phyloP scores from a whole-genome alignment of 352 stramenopile genomes.

The Hyaloperonospora brassicae region DNA sequence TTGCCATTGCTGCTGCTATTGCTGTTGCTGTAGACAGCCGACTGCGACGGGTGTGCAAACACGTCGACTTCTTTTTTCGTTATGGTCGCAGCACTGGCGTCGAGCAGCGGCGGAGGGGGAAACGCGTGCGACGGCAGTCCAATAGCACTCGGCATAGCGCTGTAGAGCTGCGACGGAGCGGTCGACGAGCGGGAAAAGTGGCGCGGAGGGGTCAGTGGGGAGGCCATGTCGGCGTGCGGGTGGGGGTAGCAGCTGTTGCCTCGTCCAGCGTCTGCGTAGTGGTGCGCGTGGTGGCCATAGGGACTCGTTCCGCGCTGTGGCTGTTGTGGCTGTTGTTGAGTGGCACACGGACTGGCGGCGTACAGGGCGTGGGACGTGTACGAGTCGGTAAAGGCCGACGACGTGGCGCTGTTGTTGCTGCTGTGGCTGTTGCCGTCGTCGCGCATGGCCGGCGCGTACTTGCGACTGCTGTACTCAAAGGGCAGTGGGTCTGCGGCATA shows the following conservation, averaged over 20 bases:
- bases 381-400: conserved; percentile 30
- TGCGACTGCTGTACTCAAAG: conserved; percentile 65
- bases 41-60: conserved; percentile 20
- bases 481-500: conserved; percentile 70
- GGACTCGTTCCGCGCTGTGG: conserved; percentile 2
- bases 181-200: conserved; percentile 29
- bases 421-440: conserved; percentile 8
- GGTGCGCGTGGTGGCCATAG: conserved; percentile 13
- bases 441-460: conserved; percentile 26
- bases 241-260: conserved; percentile 4
- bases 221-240: conserved; percentile 19
- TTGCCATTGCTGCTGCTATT: conserved; percentile 3
- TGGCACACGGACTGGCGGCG: conserved; percentile 6
- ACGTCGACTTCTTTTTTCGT: conserved; percentile 35
- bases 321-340: conserved; percentile 4
- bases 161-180: conserved; percentile 17
- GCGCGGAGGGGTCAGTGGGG: conserved; percentile 5
- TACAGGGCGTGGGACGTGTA: conserved; percentile 30
- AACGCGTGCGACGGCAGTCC: conserved; percentile 41
- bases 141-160: conserved; percentile 23
- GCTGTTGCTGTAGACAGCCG: conserved; percentile 7
- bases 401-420: not conserved
- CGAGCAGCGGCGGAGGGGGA: conserved; percentile 48
- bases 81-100: conserved; percentile 12
- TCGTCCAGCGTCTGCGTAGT: conserved; percentile 17